Base-by-base conservation (phyloP, 345 rosid genomes). In the Brassica incana region DNA sequence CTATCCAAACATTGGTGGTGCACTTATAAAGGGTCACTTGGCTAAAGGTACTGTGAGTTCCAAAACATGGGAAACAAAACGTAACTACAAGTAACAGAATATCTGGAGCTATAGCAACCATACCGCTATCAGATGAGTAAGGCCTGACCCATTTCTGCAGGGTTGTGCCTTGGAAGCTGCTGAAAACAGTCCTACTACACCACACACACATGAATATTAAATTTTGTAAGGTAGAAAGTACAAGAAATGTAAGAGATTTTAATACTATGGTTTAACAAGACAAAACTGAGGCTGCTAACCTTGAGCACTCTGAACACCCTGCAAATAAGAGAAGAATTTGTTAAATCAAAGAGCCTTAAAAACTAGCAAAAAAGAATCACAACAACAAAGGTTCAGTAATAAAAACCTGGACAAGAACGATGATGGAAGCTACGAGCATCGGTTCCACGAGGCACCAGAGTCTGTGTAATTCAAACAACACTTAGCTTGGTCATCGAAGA, bases 41-140 rank as follows among this genome's bases (percentile, higher is more conserved):
- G 60, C 33, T 79, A 67, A 74, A 74, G 65, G 50, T 25, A 36
- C 18, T 10, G n/a, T 35, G 50, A 8, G 18, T 36, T 54, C 64
- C 30, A 65, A 1, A 69, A 52, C 27, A 29, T 36, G 27, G 25
- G 25, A 4, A 69, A 70, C 4, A 58, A 32, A 32, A 29, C 15
- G 1, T 15, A 40, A 30, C 5, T 27, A 70, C 40, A 83, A 25
- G 8, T 29, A n/a, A 33, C 5, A 0, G 43, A 69, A 69, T 4
- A 59, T n/a, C 5, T 14, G 10, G 3, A 50, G 63, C 14, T n/a
- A 69, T 58, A 50, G 30, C 0, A 81, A 78, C 77, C 85, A 74
- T 79, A 91, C 97, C 92, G 73, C 80, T 82, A 54, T 88, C 94
- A 63, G 97, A 88, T 65, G 97, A 91, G 78, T 85, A 91, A 38